A percentile compares a stretch with the other conserved stretches of the same genome.
phyloP scores from a whole-genome alignment of 768 basidiomycete genomes.

The Hemileccinum impolitum region DNA sequence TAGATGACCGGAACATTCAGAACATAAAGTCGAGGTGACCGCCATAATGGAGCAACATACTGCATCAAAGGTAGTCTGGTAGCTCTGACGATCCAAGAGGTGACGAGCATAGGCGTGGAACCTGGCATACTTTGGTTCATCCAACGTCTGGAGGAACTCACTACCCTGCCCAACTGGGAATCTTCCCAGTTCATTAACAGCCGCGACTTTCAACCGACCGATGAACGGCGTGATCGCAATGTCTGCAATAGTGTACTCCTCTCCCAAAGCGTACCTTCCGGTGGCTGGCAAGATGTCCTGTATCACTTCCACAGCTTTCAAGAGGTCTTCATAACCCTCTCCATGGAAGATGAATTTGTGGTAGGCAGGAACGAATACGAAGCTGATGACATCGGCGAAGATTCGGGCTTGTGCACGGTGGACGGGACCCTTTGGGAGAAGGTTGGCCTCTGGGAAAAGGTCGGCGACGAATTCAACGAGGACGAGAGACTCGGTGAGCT shows the following conservation, averaged over 20 bases:
- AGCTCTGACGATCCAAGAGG: conserved; percentile 50
- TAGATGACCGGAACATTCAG: background rate
- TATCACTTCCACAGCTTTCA: conserved; percentile 44
- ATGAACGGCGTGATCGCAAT: conserved; percentile 59
- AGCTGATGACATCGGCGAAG: conserved; percentile 55
- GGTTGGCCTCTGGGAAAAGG: conserved; percentile 43
- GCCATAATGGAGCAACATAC: conserved; percentile 32
- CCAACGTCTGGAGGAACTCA: conserved; percentile 40
- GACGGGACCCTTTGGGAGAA: conserved; percentile 56
- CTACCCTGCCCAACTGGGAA: conserved; percentile 48
- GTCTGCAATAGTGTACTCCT: conserved; percentile 52
- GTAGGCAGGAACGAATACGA: conserved; percentile 42
- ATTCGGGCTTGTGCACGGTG: conserved; percentile 57
- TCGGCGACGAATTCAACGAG: conserved; percentile 68
- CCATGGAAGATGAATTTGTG: conserved; percentile 36
- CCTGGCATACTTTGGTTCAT: conserved; percentile 43
- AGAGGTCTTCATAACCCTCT: conserved; percentile 39
- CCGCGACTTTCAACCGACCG: conserved; percentile 43
- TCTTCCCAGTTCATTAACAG: conserved; percentile 50
- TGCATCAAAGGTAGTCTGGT: conserved; percentile 51
- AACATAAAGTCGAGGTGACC: no score
- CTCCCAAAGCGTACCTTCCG: conserved; percentile 37
- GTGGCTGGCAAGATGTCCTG: conserved; percentile 46
- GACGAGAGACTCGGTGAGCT: conserved; percentile 62
- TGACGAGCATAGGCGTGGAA: conserved; percentile 47